Conservation (phyloP, 306 rosid species). For the Pyrus communis region DNA sequence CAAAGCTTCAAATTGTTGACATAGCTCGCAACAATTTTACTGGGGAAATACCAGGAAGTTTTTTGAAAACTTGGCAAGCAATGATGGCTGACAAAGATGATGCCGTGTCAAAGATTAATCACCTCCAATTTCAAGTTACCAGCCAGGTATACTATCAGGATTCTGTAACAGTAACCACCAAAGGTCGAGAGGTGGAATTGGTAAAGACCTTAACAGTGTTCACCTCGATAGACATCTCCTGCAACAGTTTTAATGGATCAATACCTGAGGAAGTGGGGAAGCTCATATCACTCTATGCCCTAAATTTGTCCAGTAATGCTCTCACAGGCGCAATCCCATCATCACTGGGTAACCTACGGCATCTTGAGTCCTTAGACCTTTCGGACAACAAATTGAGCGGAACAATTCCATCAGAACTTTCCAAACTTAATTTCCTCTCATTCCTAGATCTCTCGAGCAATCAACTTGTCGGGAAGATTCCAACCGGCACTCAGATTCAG, state of each 20-base stretch:
- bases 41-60: background rate
- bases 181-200: no score
- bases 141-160: no score
- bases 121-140: no score
- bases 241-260: no score
- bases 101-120: background rate
- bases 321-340: slow-evolving; percentile 23
- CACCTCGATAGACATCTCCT: no score
- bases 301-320: slow-evolving; percentile 12
- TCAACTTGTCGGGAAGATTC: no score
- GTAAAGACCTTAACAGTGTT: no score
- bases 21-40: background rate
- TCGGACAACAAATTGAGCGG: background rate
- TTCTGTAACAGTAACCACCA: no score
- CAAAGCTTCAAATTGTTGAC: slow-evolving; percentile 8
- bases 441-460: no score
- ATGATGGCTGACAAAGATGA: background rate
- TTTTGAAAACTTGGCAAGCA: background rate
- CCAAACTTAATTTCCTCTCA: background rate
- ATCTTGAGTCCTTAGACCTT: slow-evolving; percentile 14
- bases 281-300: background rate
- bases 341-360: slow-evolving; percentile 5
- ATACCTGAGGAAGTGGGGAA: background rate
- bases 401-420: slow-evolving; percentile 1
- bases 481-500: no score